Evolutionary conservation across 495 filamentous ascomycete species (phyloP).

Genomic region (Evansstolkia leycettana): DNA sequence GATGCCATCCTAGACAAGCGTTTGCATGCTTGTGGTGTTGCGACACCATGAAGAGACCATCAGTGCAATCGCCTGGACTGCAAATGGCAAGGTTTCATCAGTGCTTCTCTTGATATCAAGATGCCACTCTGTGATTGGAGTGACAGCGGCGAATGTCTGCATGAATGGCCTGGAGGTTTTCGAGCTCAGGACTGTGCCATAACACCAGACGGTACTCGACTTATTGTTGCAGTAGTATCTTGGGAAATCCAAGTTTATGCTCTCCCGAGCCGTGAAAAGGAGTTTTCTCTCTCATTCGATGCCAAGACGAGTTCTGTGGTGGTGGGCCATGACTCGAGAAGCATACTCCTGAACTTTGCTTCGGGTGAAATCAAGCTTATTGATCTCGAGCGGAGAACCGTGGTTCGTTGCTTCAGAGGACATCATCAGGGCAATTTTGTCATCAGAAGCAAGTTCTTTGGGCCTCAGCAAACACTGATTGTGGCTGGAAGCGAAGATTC

Average conservation of each 20-base stretch:
- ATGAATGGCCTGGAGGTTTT: conserved; percentile 53
- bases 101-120: conserved; percentile 59
- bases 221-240: conserved; percentile 65
- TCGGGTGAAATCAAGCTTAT: conserved; percentile 65
- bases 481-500: conserved; percentile 90
- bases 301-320: conserved; percentile 61
- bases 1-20: conserved; percentile 60
- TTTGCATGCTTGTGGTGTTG: conserved; percentile 47
- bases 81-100: conserved; percentile 69
- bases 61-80: conserved; percentile 77
- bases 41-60: conserved; percentile 64
- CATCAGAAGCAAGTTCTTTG: conserved; percentile 78
- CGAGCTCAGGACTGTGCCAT: conserved; percentile 74
- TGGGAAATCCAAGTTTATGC: conserved; percentile 71
- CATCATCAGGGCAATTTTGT: conserved; percentile 60
- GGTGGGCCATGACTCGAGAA: conserved; percentile 65
- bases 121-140: conserved; percentile 58
- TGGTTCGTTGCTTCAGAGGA: conserved; percentile 61
- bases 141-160: conserved; percentile 37
- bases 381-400: conserved; percentile 58
- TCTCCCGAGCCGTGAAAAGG: conserved; percentile 57
- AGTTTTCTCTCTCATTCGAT: conserved; percentile 56
- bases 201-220: conserved; percentile 61
- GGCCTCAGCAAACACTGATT: conserved; percentile 81
- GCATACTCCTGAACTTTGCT: conserved; percentile 68